Evolutionary conservation across 2,329 filamentous ascomycete genomes (phyloP).

Genomic region (Verticillium nubilum): DNA sequence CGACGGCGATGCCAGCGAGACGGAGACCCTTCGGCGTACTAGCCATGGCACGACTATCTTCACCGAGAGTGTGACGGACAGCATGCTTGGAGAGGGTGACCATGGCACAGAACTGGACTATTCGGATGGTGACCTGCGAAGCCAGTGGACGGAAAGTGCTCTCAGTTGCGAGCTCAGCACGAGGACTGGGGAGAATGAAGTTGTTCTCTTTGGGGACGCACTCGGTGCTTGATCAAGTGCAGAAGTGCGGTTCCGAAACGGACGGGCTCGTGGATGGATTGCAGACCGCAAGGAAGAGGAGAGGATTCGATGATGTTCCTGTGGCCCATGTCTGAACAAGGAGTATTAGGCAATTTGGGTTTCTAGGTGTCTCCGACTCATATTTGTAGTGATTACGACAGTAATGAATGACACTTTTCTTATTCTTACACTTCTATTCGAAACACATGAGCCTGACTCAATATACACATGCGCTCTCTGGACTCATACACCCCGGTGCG

Average conservation of each 20-base stretch:
- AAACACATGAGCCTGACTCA: background rate
- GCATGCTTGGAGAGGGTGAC: conserved; percentile 25
- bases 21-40: conserved; percentile 40
- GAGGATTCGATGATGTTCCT: background rate
- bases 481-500: background rate
- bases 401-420: background rate
- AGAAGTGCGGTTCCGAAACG: background rate
- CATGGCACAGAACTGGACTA: conserved; percentile 29
- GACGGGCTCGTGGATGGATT: background rate
- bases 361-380: background rate
- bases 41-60: conserved; percentile 44
- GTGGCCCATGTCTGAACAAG: background rate
- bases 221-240: background rate
- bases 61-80: conserved; percentile 20
- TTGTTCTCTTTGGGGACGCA: conserved; percentile 17
- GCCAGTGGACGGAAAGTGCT: conserved; percentile 44
- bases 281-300: background rate
- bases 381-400: background rate
- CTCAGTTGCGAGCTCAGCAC: conserved; percentile 5
- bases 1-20: conserved; percentile 41
- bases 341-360: background rate
- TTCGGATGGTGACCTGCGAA: conserved; percentile 31
- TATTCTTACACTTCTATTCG: background rate
- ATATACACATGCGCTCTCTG: conserved; percentile 15
- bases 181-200: conserved; percentile 3